phyloP scores from a whole-genome alignment of 352 stramenopile species.

The Phytophthora agathidicida region DNA sequence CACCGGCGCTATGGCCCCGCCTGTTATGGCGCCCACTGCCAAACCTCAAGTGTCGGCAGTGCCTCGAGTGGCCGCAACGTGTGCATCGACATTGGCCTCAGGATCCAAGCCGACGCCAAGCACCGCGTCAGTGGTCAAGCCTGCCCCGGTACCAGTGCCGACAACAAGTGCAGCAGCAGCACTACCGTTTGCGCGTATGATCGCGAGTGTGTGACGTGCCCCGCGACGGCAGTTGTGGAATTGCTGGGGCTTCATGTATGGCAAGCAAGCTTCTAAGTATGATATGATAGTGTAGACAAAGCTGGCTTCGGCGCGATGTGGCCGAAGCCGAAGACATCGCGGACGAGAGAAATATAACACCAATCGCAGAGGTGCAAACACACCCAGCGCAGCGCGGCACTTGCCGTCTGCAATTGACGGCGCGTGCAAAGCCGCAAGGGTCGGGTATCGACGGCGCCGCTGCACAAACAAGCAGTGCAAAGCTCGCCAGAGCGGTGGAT shows the following conservation, averaged over 20 bases:
- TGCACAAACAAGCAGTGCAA: not conserved
- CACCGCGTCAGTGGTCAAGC: constrained; percentile 12
- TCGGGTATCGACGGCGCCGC: not conserved
- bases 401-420: constrained; percentile 1
- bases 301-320: constrained; percentile 30
- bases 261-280: constrained; percentile 42
- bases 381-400: constrained; percentile 7
- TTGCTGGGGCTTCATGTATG: constrained; percentile 22
- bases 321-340: constrained; percentile 26
- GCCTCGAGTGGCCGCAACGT: constrained; percentile 18
- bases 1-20: constrained; percentile 20
- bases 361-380: constrained; percentile 33
- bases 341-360: constrained; percentile 34
- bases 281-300: constrained; percentile 57
- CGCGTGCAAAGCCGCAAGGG: constrained; percentile 3
- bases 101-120: constrained; percentile 5
- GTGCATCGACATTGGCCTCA: constrained; percentile 16
- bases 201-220: constrained; percentile 45
- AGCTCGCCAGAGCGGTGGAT: not conserved
- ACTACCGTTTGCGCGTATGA: constrained; percentile 41
- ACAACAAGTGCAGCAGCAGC: constrained; percentile 25
- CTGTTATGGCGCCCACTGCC: constrained; percentile 13
- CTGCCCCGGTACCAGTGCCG: constrained; percentile 15
- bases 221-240: constrained; percentile 3
- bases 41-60: constrained; percentile 14